phyloP scores from a whole-genome alignment of 192 early-diverging fungal genomes.

The Obelidium mucronatum region DNA sequence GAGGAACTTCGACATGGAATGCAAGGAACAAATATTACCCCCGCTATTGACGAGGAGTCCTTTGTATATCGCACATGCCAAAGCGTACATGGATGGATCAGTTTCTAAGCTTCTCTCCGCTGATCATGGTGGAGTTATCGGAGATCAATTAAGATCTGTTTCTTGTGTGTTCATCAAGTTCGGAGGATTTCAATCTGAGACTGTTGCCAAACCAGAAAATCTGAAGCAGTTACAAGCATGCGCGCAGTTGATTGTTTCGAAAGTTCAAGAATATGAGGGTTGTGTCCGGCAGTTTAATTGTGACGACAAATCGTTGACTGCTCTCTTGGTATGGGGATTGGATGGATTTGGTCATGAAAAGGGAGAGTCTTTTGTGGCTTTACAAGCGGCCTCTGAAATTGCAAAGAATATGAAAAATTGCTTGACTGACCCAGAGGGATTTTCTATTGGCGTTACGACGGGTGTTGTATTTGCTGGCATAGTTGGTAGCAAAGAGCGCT shows the following conservation, averaged over 20 bases:
- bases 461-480: slow-evolving; percentile 32
- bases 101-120: background rate
- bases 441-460: slow-evolving; percentile 22
- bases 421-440: slow-evolving; percentile 8
- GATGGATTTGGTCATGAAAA: slow-evolving; percentile 35
- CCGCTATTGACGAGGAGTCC: background rate
- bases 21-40: background rate
- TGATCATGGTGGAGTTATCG: background rate
- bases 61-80: background rate
- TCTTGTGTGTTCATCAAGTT: slow-evolving; percentile 32
- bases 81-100: slow-evolving; percentile 22
- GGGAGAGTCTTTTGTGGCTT: slow-evolving; percentile 14
- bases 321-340: slow-evolving; percentile 32
- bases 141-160: slow-evolving; percentile 31
- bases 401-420: background rate
- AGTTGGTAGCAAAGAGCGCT: slow-evolving; percentile 18
- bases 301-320: slow-evolving; percentile 38
- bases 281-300: slow-evolving; percentile 35
- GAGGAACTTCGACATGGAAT: background rate
- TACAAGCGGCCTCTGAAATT: slow-evolving; percentile 27
- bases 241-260: slow-evolving; percentile 5
- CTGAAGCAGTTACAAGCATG: slow-evolving; percentile 14
- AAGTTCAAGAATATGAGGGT: slow-evolving; percentile 15
- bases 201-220: slow-evolving; percentile 11
- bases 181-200: slow-evolving; percentile 6